Evolutionary conservation across 495 filamentous ascomycete genomes (phyloP).

Genomic region (Aspergillus sparsus): DNA sequence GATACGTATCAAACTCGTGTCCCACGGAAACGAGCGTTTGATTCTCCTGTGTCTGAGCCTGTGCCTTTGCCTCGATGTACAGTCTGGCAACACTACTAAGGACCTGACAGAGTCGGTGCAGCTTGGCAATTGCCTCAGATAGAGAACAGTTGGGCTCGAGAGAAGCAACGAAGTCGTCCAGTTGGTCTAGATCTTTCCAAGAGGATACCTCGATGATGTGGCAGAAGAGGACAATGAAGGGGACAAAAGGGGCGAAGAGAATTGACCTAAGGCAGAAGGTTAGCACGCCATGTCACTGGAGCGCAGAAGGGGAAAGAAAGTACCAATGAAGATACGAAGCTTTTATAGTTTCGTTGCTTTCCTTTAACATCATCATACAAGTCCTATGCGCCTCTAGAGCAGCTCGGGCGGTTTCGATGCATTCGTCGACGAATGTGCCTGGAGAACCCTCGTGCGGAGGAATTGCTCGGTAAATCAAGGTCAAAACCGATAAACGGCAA

Average conservation of each 20-base stretch:
- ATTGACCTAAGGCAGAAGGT: conserved; percentile 53
- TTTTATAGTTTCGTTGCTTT: conserved; percentile 44
- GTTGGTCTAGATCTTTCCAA: conserved; percentile 48
- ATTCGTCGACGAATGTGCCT: conserved; percentile 58
- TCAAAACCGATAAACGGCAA: conserved; percentile 52
- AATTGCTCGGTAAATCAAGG: conserved; percentile 64
- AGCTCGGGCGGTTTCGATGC: conserved; percentile 58
- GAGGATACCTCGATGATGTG: conserved; percentile 56
- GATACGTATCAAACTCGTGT: conserved; percentile 65
- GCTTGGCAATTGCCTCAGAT: conserved; percentile 58
- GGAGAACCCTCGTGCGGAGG: conserved; percentile 44
- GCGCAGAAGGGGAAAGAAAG: conserved; percentile 11
- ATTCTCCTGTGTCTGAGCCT: conserved; percentile 43
- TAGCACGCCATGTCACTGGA: background rate
- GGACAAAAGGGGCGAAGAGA: conserved; percentile 65
- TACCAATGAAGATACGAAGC: conserved; percentile 66
- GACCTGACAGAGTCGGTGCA: conserved; percentile 62
- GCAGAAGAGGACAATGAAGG: conserved; percentile 71
- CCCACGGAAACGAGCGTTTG: conserved; percentile 51
- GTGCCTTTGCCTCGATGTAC: conserved; percentile 60
- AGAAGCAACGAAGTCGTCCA: conserved; percentile 59
- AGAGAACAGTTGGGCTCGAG: conserved; percentile 52
- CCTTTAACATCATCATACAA: conserved; percentile 50
- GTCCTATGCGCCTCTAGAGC: conserved; percentile 56
- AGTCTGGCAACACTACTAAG: conserved; percentile 62